A percentile compares a stretch with the other conserved stretches of the same genome.
Evolutionary conservation across 164 flowering plant species (phyloP).

Genomic region (Nymphaea thermarum): DNA sequence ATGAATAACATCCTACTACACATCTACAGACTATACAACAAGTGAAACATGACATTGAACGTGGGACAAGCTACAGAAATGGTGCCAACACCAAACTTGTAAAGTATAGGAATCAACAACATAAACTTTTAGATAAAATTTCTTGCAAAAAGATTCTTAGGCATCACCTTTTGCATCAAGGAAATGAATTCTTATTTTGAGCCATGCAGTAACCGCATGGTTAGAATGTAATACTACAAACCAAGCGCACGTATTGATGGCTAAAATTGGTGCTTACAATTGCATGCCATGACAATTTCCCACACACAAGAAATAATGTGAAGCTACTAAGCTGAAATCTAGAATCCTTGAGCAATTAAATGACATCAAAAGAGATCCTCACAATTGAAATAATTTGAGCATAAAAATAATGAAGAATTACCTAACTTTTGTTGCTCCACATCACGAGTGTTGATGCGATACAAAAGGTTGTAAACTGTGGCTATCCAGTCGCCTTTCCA

Average conservation of each 20-base stretch:
- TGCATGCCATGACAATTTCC: neutral
- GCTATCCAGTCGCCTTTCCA: too few relatives aligned
- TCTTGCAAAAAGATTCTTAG: neutral
- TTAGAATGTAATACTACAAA: neutral
- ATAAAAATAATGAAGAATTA: too few relatives aligned
- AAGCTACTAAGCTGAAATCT: neutral
- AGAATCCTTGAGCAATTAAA: neutral
- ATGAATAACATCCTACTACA: neutral
- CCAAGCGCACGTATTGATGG: neutral
- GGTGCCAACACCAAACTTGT: neutral
- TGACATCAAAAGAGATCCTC: slow-evolving; percentile 45
- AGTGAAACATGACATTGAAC: neutral
- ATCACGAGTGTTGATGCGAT: too few relatives aligned
- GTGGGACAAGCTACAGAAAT: neutral
- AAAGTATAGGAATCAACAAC: neutral
- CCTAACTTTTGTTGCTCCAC: too few relatives aligned
- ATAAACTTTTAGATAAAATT: too few relatives aligned
- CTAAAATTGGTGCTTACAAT: neutral
- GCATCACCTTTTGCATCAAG: neutral
- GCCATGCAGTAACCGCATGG: neutral
- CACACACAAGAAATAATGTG: neutral
- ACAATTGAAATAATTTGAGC: slow-evolving; percentile 54
- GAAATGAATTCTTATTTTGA: neutral
- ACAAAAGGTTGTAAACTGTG: too few relatives aligned
- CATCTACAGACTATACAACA: neutral